Evolutionary conservation across 805 yeast species (phyloP).

Genomic region (Myxozyma udenii): DNA sequence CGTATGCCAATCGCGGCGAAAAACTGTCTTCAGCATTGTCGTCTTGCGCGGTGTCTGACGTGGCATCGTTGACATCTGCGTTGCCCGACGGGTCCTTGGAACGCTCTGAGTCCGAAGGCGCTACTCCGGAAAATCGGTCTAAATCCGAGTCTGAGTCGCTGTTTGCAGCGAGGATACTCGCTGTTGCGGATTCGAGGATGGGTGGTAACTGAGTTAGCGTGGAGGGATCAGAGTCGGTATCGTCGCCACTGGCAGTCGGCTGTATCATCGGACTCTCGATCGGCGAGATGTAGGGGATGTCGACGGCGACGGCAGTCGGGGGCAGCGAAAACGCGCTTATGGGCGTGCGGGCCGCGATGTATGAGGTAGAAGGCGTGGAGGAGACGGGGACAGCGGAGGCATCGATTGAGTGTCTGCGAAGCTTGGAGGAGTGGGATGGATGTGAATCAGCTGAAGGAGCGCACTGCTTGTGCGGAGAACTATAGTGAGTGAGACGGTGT

Average conservation of each 20-base stretch:
- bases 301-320: constrained; percentile 15
- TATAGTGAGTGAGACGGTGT: background rate
- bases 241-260: constrained; percentile 1
- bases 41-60: background rate
- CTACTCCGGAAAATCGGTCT: background rate
- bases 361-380: background rate
- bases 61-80: too few relatives aligned
- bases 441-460: too few relatives aligned
- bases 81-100: background rate
- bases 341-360: constrained; percentile 2
- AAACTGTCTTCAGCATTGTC: background rate
- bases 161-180: background rate
- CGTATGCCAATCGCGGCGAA: constrained; percentile 10
- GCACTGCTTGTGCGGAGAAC: background rate
- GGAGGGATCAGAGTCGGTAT: background rate
- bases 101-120: background rate
- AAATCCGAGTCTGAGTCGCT: background rate
- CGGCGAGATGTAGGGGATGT: constrained; percentile 30
- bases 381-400: background rate
- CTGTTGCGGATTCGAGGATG: background rate
- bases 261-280: constrained; percentile 22
- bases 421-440: background rate
- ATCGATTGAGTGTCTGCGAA: background rate
- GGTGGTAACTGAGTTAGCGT: background rate
- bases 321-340: constrained; percentile 29